A percentile compares a stretch with the other conserved stretches of the same genome.
Evolutionary conservation across 164 flowering plant species (phyloP).

Genomic region (Umbilicus rupestris): DNA sequence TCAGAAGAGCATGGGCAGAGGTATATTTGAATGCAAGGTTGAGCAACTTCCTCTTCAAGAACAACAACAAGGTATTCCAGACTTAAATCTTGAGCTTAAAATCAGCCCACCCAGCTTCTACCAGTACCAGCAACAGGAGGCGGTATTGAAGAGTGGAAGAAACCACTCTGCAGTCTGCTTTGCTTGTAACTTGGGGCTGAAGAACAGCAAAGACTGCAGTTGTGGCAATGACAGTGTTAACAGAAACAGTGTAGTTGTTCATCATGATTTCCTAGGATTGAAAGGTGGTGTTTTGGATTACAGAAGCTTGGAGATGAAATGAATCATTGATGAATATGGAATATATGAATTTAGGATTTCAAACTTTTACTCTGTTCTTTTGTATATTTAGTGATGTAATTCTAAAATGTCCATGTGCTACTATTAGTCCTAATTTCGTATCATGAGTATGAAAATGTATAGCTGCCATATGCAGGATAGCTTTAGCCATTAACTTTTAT

Average conservation of each 20-base stretch:
- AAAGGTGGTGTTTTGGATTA: conserved; percentile 51
- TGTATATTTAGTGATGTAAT: not conserved
- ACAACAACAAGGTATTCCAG: conserved; percentile 41
- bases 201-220: conserved; percentile 49
- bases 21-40: conserved; percentile 17
- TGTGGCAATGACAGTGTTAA: conserved; percentile 22
- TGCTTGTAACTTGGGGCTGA: conserved; percentile 62
- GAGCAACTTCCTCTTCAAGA: conserved; percentile 14
- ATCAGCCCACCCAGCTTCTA: conserved; percentile 64
- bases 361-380: not conserved
- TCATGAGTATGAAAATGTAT: not conserved
- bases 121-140: conserved; percentile 10
- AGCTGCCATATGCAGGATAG: not conserved
- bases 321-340: conserved; percentile 1
- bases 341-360: not conserved
- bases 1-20: conserved; percentile 10
- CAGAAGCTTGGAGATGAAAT: conserved; percentile 80
- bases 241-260: conserved; percentile 13
- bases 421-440: not conserved
- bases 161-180: conserved; percentile 30
- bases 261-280: conserved; percentile 56
- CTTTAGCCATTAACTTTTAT: not conserved
- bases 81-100: conserved; percentile 73
- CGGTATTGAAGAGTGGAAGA: not conserved
- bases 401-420: not conserved